These are phyloP conservation scores for Colletotrichum euphorbiae DNA, from an alignment of 2,329 filamentous ascomycete species.

Conservation along the genomic window DNA sequence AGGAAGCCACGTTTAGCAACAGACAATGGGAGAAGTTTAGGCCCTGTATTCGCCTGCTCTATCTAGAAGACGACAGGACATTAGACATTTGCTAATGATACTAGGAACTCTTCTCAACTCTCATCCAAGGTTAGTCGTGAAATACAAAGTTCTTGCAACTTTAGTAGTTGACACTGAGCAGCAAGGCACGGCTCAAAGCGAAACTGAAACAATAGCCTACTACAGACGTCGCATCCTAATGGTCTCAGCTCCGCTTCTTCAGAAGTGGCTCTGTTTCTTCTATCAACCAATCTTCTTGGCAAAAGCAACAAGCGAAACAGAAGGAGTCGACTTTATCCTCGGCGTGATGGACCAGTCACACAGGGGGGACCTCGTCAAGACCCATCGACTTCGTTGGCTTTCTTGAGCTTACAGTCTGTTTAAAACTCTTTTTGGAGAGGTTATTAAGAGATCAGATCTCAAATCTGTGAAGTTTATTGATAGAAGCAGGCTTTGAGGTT, in stretches of 20 bases:
- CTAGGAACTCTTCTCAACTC: background rate
- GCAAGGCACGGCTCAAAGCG: constrained; percentile 10
- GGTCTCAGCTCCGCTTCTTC: too few species aligned
- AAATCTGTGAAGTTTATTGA: rapidly evolving
- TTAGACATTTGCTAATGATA: background rate
- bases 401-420: background rate
- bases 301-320: background rate
- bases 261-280: too few species aligned
- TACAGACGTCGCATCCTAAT: background rate
- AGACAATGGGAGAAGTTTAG: background rate
- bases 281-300: background rate
- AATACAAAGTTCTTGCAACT: rapidly evolving
- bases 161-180: background rate
- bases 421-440: background rate
- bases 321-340: background rate
- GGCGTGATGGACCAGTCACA: background rate
- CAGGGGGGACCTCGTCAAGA: rapidly evolving
- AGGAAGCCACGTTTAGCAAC: background rate
- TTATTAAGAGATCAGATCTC: background rate
- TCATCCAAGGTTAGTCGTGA: background rate
- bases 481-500: background rate
- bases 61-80: background rate
- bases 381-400: background rate
- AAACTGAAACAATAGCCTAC: constrained; percentile 18
- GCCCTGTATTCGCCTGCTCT: background rate